These are phyloP conservation scores for Colletotrichum sojae DNA, from an alignment of 2,329 filamentous ascomycete species.

Conservation along the genomic window DNA sequence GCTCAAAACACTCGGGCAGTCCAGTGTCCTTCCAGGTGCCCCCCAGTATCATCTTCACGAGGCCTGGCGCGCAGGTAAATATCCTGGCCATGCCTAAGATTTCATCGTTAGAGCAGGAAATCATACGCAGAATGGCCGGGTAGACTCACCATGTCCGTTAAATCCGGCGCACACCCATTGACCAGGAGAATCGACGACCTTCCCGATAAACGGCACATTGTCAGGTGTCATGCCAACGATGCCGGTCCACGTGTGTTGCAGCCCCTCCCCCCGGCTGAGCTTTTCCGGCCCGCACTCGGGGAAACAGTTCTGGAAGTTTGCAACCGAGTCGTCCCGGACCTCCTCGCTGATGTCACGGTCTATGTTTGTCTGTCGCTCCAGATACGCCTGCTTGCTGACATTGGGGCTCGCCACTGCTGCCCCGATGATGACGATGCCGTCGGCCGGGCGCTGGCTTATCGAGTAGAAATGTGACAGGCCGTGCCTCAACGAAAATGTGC, in stretches of 20 bases:
- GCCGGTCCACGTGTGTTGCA: conserved; percentile 62
- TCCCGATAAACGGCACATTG: conserved; percentile 61
- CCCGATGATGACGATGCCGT: conserved; percentile 24
- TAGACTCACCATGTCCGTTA: conserved; percentile 47
- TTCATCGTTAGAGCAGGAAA: not conserved
- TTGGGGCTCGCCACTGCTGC: conserved; percentile 17
- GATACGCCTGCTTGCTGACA: conserved; percentile 18
- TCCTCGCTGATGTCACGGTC: conserved; percentile 16
- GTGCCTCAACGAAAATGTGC: conserved; percentile 62
- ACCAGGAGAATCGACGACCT: conserved; percentile 55
- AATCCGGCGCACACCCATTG: conserved; percentile 66
- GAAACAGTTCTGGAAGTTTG: conserved; percentile 21
- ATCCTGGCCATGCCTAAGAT: conserved; percentile 56
- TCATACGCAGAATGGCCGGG: not conserved
- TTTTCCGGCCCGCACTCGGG: conserved; percentile 15
- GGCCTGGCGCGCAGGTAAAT: conserved; percentile 60
- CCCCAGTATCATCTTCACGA: conserved; percentile 58
- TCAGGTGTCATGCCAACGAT: conserved; percentile 63
- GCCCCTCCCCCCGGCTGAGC: conserved; percentile 53
- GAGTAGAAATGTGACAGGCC: conserved; percentile 64
- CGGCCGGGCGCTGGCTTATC: conserved; percentile 58
- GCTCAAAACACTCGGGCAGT: conserved; percentile 42
- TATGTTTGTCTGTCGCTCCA: conserved; percentile 11
- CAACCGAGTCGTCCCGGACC: conserved; percentile 20
- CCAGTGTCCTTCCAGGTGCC: conserved; percentile 55